Percentiles rank a stretch among this genome's conserved stretches.
Conservation (phyloP, 768 basidiomycete species). For the Rossbeevera mucosa region DNA sequence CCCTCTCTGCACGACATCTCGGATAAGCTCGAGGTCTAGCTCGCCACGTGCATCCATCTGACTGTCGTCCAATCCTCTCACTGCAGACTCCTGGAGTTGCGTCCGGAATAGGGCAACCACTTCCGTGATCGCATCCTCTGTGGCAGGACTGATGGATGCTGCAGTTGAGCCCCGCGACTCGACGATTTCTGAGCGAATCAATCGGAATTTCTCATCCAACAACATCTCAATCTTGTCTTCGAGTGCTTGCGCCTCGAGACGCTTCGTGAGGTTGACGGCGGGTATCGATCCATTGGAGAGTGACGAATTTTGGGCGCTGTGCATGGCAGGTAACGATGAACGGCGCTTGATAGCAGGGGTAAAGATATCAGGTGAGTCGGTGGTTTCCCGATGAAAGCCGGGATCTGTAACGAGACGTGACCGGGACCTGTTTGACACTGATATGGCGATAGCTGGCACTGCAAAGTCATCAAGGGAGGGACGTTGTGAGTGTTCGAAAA, state of each 20-base stretch:
- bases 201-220: slow-evolving; percentile 65
- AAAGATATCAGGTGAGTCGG: slow-evolving; percentile 39
- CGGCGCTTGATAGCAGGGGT: slow-evolving; percentile 44
- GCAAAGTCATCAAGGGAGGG: slow-evolving; percentile 77
- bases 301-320: slow-evolving; percentile 41
- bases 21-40: slow-evolving; percentile 73
- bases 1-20: slow-evolving; percentile 61
- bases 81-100: slow-evolving; percentile 61
- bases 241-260: slow-evolving; percentile 55
- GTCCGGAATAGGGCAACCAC: slow-evolving; percentile 63
- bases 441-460: slow-evolving; percentile 61
- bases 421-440: slow-evolving; percentile 48
- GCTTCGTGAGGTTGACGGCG: slow-evolving; percentile 49
- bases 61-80: slow-evolving; percentile 53
- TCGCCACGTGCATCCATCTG: slow-evolving; percentile 72
- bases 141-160: slow-evolving; percentile 38
- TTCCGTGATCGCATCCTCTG: slow-evolving; percentile 61
- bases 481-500: slow-evolving; percentile 60
- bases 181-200: slow-evolving; percentile 41
- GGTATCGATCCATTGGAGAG: slow-evolving; percentile 42
- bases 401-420: slow-evolving; percentile 59
- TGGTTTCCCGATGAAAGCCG: slow-evolving; percentile 32
- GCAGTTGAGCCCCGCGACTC: slow-evolving; percentile 20
- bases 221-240: slow-evolving; percentile 60
- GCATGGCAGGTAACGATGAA: slow-evolving; percentile 55